Base-by-base conservation (phyloP, 139 green algal genomes). In the Yamagishiella unicocca region DNA sequence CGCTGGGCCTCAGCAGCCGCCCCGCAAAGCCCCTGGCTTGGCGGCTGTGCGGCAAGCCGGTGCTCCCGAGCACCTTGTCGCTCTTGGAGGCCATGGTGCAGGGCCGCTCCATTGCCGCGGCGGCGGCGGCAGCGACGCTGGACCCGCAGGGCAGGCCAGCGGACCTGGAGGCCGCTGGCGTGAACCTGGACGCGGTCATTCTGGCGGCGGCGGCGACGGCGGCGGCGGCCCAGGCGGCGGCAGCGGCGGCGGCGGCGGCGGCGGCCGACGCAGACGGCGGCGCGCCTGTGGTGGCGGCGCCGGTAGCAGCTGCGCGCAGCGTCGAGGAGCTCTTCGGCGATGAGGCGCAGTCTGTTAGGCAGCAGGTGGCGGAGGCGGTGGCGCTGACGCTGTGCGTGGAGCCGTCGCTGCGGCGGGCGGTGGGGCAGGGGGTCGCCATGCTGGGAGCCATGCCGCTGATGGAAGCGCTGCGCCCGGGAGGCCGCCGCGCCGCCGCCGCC, bases 11-110 rank as follows among this genome's bases (percentile, higher is more conserved):
- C 33, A 73, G 88, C 14, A 74, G 45, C 8, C 35, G 75, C 2
- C 68, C 92, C 38, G 73, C 89, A 73, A 96, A 96, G 89, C 94
- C 94, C 5, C 87, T 97, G 82, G 88, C 97, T 27, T 99, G 97
- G 97, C 83, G 89, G n/a, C 68, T 90, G 3, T 95, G 87, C 31
- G 97, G 97, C 22, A 92, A 94, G 54, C 96, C 97, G 25, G 74
- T 89, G 43, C 85, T 97, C n/a, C 95, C 96, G 8, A 84, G 83
- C 46, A 89, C 54, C 40, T 33, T 38, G 0, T 25, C 43, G 22
- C 84, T 93, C 62, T 83, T 94, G 38, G 80, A 68, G 17, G 31
- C 80, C 7, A 12, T 42, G 33, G 89, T 87, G 38, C 68, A 78
- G 53, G 68, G 93, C 10, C 71, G 72, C 4, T 27, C 75, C 29